Conservation (phyloP, 1,284 basidiomycete species). For the Boletellus deceptivus region DNA sequence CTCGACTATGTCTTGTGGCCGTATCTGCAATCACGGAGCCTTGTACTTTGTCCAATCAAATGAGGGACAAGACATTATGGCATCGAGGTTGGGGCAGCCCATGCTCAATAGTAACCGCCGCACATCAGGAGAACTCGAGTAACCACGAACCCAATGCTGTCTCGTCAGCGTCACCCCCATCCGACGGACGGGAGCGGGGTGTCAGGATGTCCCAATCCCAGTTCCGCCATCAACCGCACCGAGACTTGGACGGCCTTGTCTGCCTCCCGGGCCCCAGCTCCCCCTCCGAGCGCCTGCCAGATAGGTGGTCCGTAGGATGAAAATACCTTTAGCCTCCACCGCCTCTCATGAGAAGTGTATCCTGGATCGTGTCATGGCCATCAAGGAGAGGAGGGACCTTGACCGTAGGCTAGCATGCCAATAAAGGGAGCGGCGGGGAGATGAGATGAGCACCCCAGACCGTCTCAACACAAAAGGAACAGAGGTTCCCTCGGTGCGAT, state of each 20-base stretch:
- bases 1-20: no score
- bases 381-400: constrained; percentile 9
- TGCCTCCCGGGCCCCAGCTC: not conserved
- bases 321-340: constrained; percentile 21
- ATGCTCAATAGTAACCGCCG: no score
- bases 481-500: constrained; percentile 19
- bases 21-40: no score
- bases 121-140: no score
- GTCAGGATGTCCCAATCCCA: not conserved
- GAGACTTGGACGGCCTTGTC: not conserved
- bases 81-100: no score
- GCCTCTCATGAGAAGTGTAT: constrained; percentile 30
- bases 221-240: not conserved
- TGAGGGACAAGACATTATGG: no score
- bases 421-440: constrained; percentile 7
- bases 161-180: no score
- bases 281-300: constrained; percentile 3
- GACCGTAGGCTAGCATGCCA: constrained; percentile 27
- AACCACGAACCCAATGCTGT: no score
- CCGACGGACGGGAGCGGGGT: constrained; percentile 3
- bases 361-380: constrained; percentile 19
- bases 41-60: no score
- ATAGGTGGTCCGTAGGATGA: constrained; percentile 33
- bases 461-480: constrained; percentile 38
- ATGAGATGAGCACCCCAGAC: constrained; percentile 37